Evolutionary conservation across 2,329 filamentous ascomycete species (phyloP), one percentile per base, ranked within the genome.

Genomic region (Hypomyces perniciosus): DNA sequence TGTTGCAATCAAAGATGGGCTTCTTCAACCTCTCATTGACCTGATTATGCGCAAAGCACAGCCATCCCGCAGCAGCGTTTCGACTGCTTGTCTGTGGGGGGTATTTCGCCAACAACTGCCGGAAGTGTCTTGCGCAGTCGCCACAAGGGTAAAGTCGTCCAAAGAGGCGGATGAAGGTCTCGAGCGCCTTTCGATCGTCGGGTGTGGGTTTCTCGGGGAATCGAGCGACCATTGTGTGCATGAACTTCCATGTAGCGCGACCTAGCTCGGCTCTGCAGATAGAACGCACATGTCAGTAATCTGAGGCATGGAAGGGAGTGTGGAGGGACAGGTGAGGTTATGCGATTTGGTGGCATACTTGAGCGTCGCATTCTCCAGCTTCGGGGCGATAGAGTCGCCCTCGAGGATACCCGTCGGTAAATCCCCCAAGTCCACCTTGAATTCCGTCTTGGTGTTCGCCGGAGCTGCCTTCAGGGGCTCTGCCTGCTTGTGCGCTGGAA

Each of bases 291-390:
- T 26, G 39, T 26, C 12, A 27, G 4, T 26, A 5, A 10, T 8
- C 13, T 43, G 38, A 10, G 41, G n/a, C 20, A 27, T 10, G 12
- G 31, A 42, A 28, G 34, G 40, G 42, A 29, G 27, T 7, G 5
- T 26, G 31, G 13, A 20, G 20, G 43, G 13, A 8, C 6, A 41
- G 28, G 30, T 7, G 39, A 33, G 1, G 31, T 8, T 29, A 29
- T 37, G 26, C 9, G 34, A 30, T 20, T 20, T 20, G 20, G 45
- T 38, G 34, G 62, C 75, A 45, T 73, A 86, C 84, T 92, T 93
- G 48, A 82, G 74, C 6, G 88, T 93, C 54, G 85, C 87, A 69
- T 93, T 93, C 63, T 88, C 88, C 48, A 93, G 73, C 69, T 89
- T 90, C 1, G 87, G 85, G 46, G 88, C 88, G 61, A 90, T 92